Evolutionary conservation across 2,329 filamentous ascomycete genomes (phyloP), one percentile per base, ranked within the genome.

Genomic region (Pseudovirgaria hyperparasitica): DNA sequence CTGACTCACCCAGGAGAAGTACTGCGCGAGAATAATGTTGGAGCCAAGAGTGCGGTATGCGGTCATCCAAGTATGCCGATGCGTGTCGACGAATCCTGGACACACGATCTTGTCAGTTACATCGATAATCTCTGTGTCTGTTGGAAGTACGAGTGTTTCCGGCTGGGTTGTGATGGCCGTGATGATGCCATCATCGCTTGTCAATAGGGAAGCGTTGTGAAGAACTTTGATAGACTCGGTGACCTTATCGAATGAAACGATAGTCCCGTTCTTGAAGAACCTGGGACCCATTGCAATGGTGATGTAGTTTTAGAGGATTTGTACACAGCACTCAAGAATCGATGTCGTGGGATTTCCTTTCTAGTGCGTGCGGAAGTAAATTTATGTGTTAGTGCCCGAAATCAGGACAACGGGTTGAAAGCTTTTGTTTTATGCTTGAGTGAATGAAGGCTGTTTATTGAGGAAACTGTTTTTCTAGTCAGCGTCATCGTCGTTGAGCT

Each of bases 51-150:
- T 70, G 38, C 65, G 67, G 38, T 62, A 62, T 1, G 55, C 62
- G 0, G 68, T 70, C 38, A 72, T 65, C 69, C 67, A 40, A 23
- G 36, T 16, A 23, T 46, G 43, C 2, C 60, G 59, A 35, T 72
- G 68, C 0, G 66, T 71, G 42, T 72, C 63, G 31, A 72, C 52
- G 42, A 72, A 70, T 6, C 69, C 67, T 0, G 67, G 63, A 0
- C 58, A 58, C 27, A 71, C 52, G 31, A 70, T 71, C 37, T 66
- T 62, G 29, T 54, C 50, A 0, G 52, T 52, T 11, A 54, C 55
- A 30, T 70, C 55, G 9, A 70, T 42, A 2, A 56, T 32, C 26
- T 65, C 54, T 4, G 54, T 55, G 13, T 45, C 41, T 1, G 31
- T 21, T 2, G 54, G 53, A 4, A 53, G 16, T 12, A 35, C 32